Percentiles rank a stretch among this genome's conserved stretches.
phyloP scores from a whole-genome alignment of 345 rosid species.

The Aquilaria yunnanensis region DNA sequence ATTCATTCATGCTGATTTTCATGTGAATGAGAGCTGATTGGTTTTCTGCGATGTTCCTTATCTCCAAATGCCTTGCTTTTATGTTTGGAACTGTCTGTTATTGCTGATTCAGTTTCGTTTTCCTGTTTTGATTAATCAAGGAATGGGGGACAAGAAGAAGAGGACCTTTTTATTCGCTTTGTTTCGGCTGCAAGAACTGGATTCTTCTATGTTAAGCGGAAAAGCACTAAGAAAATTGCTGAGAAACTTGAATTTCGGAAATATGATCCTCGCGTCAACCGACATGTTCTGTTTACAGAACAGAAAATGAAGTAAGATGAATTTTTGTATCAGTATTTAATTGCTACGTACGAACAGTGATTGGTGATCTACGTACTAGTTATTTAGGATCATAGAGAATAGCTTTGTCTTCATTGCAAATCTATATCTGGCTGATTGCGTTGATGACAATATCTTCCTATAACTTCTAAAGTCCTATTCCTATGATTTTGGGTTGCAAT shows the following conservation, averaged over 20 bases:
- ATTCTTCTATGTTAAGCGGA: constrained; percentile 92
- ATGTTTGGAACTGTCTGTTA: not conserved
- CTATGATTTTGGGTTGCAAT: no score
- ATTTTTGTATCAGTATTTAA: not conserved
- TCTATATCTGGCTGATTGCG: no score
- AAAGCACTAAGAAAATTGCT: constrained; percentile 62
- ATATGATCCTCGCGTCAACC: constrained; percentile 88
- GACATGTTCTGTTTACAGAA: constrained; percentile 88
- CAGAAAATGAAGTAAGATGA: constrained; percentile 77
- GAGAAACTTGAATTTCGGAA: constrained; percentile 96
- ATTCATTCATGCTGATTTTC: not conserved
- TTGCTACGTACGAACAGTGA: not conserved
- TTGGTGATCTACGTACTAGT: no score
- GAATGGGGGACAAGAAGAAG: constrained; percentile 89
- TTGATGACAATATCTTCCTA: no score
- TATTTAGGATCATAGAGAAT: no score
- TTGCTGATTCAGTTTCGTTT: constrained; percentile 3
- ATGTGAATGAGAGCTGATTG: not conserved
- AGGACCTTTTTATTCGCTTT: constrained; percentile 84
- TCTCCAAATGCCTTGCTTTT: not conserved
- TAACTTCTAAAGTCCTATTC: no score
- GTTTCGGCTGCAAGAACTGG: constrained; percentile 97
- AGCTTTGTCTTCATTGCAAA: no score
- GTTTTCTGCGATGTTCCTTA: not conserved
- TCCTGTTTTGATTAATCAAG: constrained; percentile 4